Evolutionary conservation across 768 basidiomycete species (phyloP).

Genomic region (Strobilomyces confusus): DNA sequence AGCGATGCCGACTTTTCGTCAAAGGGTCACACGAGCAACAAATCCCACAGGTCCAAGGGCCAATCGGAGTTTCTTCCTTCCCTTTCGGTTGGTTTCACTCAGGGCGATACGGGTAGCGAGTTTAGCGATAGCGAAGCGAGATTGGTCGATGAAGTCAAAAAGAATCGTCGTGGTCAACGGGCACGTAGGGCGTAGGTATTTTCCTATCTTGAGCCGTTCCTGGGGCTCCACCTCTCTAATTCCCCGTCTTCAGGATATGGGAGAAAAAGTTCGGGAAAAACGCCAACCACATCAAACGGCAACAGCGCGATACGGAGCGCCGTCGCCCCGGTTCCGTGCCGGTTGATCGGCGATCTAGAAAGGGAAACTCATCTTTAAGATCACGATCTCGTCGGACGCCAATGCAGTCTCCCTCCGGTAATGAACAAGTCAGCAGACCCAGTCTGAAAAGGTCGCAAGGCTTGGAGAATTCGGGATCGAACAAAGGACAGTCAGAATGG

Average conservation of each 20-base stretch:
- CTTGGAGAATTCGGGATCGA: background rate
- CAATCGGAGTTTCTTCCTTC: conserved; percentile 81
- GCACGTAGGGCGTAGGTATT: conserved; percentile 87
- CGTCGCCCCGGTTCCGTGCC: conserved; percentile 11
- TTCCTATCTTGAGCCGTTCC: background rate
- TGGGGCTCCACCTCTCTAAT: background rate
- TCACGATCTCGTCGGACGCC: background rate
- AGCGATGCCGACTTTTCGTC: conserved; percentile 17
- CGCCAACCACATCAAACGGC: conserved; percentile 81
- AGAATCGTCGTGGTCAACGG: conserved; percentile 89
- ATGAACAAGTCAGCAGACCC: background rate
- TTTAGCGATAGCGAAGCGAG: conserved; percentile 61
- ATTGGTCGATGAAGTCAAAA: conserved; percentile 55
- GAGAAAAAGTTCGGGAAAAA: conserved; percentile 92
- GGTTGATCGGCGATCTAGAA: conserved; percentile 19
- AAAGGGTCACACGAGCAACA: conserved; percentile 8
- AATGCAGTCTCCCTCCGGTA: background rate
- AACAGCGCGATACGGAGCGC: conserved; percentile 21
- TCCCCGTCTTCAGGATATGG: conserved; percentile 72
- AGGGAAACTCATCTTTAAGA: conserved; percentile 1
- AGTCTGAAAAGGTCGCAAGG: background rate
- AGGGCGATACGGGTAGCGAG: conserved; percentile 78
- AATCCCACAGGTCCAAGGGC: conserved; percentile 16
- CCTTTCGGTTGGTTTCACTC: conserved; percentile 79
- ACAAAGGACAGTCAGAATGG: background rate